These are phyloP conservation scores for Coniosporium apollinis DNA, from an alignment of 495 filamentous ascomycete genomes.

Conservation along the genomic window DNA sequence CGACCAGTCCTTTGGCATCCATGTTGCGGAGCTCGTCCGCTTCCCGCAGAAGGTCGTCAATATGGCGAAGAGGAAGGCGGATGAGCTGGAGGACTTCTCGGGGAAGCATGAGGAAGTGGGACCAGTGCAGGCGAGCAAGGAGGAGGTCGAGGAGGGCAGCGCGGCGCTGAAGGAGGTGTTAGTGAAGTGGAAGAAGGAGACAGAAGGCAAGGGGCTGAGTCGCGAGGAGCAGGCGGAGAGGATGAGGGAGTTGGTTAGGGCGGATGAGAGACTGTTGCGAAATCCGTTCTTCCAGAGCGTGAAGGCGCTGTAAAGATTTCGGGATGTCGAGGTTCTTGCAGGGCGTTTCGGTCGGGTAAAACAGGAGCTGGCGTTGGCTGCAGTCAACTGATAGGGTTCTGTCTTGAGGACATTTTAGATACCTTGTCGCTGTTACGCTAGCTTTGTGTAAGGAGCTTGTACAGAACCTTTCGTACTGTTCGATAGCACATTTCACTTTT, in stretches of 20 bases:
- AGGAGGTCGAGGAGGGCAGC: conserved; percentile 86
- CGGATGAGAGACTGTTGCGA: conserved; percentile 49
- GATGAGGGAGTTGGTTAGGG: conserved; percentile 63
- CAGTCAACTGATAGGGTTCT: no score
- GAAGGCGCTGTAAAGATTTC: conserved; percentile 60
- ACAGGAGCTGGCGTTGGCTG: no score
- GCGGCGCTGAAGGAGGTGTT: conserved; percentile 71
- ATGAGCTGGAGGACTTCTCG: conserved; percentile 93
- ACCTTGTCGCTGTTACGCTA: no score
- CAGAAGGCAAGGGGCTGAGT: conserved; percentile 46
- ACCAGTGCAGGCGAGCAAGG: conserved; percentile 44
- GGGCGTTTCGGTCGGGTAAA: no score
- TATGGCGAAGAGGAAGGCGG: conserved; percentile 96
- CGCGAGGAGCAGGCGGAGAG: conserved; percentile 61
- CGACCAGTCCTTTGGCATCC: conserved; percentile 95
- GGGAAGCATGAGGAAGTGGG: conserved; percentile 43
- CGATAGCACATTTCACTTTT: no score
- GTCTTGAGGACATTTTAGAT: no score
- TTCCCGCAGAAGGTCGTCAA: conserved; percentile 95
- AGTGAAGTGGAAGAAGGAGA: conserved; percentile 73
- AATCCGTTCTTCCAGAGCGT: conserved; percentile 89
- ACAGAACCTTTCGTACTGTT: no score
- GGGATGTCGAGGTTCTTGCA: no score
- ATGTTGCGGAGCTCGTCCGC: conserved; percentile 93
- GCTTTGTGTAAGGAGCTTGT: no score